Base-by-base conservation (phyloP, 1,284 basidiomycete genomes). In the Cryptococcus sp. region DNA sequence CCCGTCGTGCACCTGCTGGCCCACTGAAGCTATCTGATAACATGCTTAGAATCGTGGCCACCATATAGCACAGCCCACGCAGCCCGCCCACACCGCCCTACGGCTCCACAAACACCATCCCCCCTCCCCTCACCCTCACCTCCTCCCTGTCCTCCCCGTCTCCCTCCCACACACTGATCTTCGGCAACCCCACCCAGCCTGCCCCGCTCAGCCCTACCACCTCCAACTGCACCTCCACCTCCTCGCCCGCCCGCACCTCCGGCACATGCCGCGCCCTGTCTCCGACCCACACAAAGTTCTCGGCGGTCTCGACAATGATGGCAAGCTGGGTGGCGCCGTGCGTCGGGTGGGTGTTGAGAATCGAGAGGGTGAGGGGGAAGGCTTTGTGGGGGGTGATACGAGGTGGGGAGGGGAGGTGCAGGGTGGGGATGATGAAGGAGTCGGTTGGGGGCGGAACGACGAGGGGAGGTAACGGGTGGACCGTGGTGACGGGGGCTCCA, bases 231-330 rank as follows among this genome's bases (percentile, higher is more conserved):
- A 73, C 55, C 1, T 39, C 50, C 40, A 44, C 50, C 40, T 51
- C 54, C 16, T 65, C 60, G 1, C 63, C 61, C 2, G 72, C 63
- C n/a, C 53, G 50, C 4, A 75, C 46, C 9, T 59, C 51, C 1
- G 68, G 56, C n/a, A 75, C 44, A 1, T 60, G 51, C 0, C 63
- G 54, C 8, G 59, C 57, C 9, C 73, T 61, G 44, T 63, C 56
- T 1, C 75, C 76, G 9, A 57, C 50, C 73, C 73, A 78, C 1
- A 73, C 72, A 51, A 76, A 77, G 0, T 60, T 60, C 6, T 76
- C 72, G 13, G 69, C 62, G n/a, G 72, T 70, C 23, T 75, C 69
- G 15, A 67, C 61, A 9, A 66, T 57, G 3, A 77, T 52, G 7
- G 61, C 46, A 3, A 46, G n/a, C 20, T 60, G 55, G 5, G 66